Base-by-base conservation (phyloP, 2,329 filamentous ascomycete genomes). In the Parafenestella ontariensis region DNA sequence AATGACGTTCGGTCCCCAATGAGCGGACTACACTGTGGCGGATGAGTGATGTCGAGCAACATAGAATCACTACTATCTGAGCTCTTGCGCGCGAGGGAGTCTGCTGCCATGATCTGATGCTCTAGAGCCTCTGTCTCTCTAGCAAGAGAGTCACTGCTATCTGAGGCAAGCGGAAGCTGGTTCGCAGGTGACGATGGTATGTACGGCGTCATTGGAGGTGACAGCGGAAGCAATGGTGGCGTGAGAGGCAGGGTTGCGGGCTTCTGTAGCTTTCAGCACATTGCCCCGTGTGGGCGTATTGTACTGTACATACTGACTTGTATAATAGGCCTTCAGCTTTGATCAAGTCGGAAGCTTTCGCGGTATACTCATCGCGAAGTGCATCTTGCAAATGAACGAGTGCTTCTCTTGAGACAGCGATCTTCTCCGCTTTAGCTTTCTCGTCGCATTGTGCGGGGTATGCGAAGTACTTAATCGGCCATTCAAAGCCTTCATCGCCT, bases 151-250 rank as follows among this genome's bases (percentile, higher is more conserved):
- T 77, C 68, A 10, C 67, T 72, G 11, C 65, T 65, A 5, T 77
- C 73, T 7, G 77, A 74, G 1, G 75, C 55, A 13, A 78, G 52
- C n/a, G 75, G 66, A 9, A 81, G 53, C 33, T 65, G 61, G 46
- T 72, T 72, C 7, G 59, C 69, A 4, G 76, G 72, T 5, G 77
- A 78, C 5, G 76, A 77, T 3, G 77, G 76, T 36, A 76, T 54
- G 33, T 76, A 75, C 4, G 76, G 78, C 39, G 64, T 71, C 24
- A 68, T 47, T 6, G 72, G 64, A 23, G 79, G 80, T 24, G 79
- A 78, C 3, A 77, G 50, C 17, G 81, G 79, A 17, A 83, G 70
- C 8, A 84, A 60, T 3, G 79, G 79, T n/a, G 81, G 81, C 2
- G 80, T 79, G n/a, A 81, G 10, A 15, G 71, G 71, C 28, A 69